These are phyloP conservation scores for Stygiomarasmius scandens DNA, from an alignment of 1,284 basidiomycete genomes.

Conservation along the genomic window DNA sequence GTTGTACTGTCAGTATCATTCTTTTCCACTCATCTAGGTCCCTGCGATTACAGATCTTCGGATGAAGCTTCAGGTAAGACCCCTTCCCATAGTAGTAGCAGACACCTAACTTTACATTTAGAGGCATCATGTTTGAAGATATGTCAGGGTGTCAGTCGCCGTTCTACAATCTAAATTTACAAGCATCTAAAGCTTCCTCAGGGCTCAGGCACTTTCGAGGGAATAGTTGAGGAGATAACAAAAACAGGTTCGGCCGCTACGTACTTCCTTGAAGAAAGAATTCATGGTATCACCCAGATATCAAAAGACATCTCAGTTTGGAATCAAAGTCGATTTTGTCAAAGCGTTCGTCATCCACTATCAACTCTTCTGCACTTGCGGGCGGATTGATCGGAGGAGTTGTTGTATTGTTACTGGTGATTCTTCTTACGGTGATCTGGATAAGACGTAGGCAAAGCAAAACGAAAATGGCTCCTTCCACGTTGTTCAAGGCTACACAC, in stretches of 20 bases:
- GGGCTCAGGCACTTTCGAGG: not conserved
- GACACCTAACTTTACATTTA: no score
- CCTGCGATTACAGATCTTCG: no score
- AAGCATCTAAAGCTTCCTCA: not conserved
- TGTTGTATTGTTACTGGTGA: not conserved
- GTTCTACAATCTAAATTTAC: not conserved
- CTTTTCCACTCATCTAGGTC: no score
- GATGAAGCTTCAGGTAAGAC: no score
- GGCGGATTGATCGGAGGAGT: constrained; percentile 8
- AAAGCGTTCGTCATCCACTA: not conserved
- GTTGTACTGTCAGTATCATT: no score
- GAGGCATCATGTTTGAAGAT: no score
- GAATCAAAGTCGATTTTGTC: not conserved
- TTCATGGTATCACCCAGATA: not conserved
- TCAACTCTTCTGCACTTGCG: not conserved
- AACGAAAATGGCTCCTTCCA: constrained; percentile 5
- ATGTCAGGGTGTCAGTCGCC: not conserved
- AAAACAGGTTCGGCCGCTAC: not conserved
- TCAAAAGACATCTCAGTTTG: constrained; percentile 1
- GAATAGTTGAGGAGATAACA: not conserved
- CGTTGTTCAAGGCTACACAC: constrained; percentile 1
- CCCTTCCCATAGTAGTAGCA: no score
- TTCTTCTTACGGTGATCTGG: not conserved
- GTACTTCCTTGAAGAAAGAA: not conserved
- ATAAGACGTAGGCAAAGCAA: not conserved